These are phyloP conservation scores for Fibroporia radiculosa DNA, from an alignment of 768 basidiomycete genomes.

Conservation along the genomic window DNA sequence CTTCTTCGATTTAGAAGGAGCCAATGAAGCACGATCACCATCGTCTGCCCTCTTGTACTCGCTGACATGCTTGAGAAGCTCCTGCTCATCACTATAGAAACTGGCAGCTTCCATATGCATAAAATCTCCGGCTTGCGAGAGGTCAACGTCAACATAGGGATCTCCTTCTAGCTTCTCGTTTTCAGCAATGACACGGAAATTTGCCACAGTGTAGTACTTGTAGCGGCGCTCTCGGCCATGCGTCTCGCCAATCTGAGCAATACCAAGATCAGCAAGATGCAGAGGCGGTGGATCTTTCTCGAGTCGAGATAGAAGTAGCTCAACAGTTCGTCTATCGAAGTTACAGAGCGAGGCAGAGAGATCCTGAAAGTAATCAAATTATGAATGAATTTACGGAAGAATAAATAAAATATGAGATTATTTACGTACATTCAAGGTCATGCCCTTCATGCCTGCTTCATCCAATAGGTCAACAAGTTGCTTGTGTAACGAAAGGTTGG, in stretches of 20 bases:
- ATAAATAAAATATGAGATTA: not conserved
- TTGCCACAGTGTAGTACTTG: constrained; percentile 70
- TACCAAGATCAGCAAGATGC: constrained; percentile 65
- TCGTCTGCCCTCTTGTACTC: constrained; percentile 30
- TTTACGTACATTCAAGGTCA: constrained; percentile 59
- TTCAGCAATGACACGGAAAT: constrained; percentile 56
- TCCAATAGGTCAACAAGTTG: constrained; percentile 74
- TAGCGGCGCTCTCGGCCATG: constrained; percentile 81
- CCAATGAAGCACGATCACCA: constrained; percentile 5
- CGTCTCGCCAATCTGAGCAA: constrained; percentile 72
- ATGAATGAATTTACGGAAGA: not conserved
- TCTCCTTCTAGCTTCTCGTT: constrained; percentile 57
- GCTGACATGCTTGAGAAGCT: constrained; percentile 42
- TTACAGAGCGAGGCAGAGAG: constrained; percentile 51
- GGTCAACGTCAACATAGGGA: constrained; percentile 38
- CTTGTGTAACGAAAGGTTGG: constrained; percentile 64
- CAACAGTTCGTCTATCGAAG: constrained; percentile 78
- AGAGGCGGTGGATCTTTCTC: constrained; percentile 56
- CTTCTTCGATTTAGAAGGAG: constrained; percentile 14
- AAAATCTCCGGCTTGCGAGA: constrained; percentile 50
- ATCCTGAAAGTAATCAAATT: constrained; percentile 52
- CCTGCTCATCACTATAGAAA: constrained; percentile 47
- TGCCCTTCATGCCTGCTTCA: constrained; percentile 56
- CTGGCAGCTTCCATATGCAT: constrained; percentile 29
- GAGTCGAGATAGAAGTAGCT: constrained; percentile 67